Evolutionary conservation across 257 asterid species (phyloP), one percentile per base, ranked within the genome.

Genomic region (Oldenlandia corymbosa): DNA sequence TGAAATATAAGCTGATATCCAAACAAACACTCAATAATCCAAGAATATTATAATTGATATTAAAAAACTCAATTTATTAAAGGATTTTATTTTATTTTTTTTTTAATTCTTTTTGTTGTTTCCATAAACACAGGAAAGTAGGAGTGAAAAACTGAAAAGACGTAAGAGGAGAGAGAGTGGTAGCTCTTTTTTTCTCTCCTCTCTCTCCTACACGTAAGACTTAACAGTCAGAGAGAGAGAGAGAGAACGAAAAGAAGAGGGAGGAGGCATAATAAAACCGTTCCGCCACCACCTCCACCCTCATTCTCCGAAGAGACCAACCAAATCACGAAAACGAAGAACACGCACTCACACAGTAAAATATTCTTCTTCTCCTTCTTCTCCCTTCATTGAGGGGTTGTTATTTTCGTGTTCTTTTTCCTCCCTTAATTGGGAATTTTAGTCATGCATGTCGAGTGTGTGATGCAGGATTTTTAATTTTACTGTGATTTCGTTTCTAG

Each of bases 221-320:
- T 34, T n/a, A n/a, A n/a, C n/a, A 34, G 51, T 16, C 1, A 46
- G 51, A 46, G 24, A 5, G 51, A 46, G 51, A 47, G 50, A n/a
- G 53, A 17, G 53, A 43, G 48, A 50, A 12, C 17, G 10, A 51
- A 21, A 11, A 36, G 20, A 24, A 42, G 50, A n/a, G 53, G 5
- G 53, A 43, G 48, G 24, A 12, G 6, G 10, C 23, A 21, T 10
- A 36, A n/a, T 10, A 42, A 59, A 60, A 60, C 65, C 65, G 65
- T 60, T 60, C 37, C 50, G 8, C 37, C 65, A 60, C 65, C 65
- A 41, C 37, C 50, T 34, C 65, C 65, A 23, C 43, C 52, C 52
- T 26, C 50, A 12, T 7, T 17, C 36, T 6, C 65, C 12, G 5
- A 11, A 4, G 31, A 50, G 28, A 7, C 54, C 30, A 20, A 2